Base-by-base conservation (phyloP, 2,329 filamentous ascomycete genomes). In the Alternaria burnsii region DNA sequence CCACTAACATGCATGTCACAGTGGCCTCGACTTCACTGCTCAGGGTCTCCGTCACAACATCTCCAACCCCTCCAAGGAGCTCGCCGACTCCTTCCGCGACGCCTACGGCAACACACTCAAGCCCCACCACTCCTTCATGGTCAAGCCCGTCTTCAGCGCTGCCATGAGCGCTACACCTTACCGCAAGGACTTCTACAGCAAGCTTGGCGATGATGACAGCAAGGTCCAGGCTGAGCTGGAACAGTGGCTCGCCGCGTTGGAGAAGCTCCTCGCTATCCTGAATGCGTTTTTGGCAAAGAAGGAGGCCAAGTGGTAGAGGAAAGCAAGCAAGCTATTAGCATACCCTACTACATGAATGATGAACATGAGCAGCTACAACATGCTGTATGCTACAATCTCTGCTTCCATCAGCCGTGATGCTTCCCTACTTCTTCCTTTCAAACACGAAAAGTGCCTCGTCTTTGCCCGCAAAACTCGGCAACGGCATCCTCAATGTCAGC, bases 111-210 rank as follows among this genome's bases (percentile, higher is more conserved):
- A 83, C 72, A 97, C 94, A 51, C 90, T 99, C 73, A 97, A 97
- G 84, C 91, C 91, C 26, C 89, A 97, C 84, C 95, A 99, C 85
- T 88, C 86, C 76, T 93, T 97, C 81, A 72, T 97, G 65, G 83
- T 97, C 73, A 97, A 97, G 86, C 93, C 93, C 62, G 86, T 97
- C 76, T 98, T 98, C 86, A 91, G 86, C 71, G 91, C 93, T 63
- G 94, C 94, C 78, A 97, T 99, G 93, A 87, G 88, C 71, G 94
- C 93, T 18, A 94, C 91, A 69, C 95, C 95, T 2, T 97, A 97
- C 85, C 88, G 94, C 70, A 92, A 92, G 78, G 92, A 94, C 80
- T 98, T 99, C 78, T 98, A 97, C 79, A 81, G 81, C 67, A 97
- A 97, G 87, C 85, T 99, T 43, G 93, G 91, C 38, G 82, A 84